Conservation (phyloP, 2,329 filamentous ascomycete species). For the Orbilia blumenaviensis region DNA sequence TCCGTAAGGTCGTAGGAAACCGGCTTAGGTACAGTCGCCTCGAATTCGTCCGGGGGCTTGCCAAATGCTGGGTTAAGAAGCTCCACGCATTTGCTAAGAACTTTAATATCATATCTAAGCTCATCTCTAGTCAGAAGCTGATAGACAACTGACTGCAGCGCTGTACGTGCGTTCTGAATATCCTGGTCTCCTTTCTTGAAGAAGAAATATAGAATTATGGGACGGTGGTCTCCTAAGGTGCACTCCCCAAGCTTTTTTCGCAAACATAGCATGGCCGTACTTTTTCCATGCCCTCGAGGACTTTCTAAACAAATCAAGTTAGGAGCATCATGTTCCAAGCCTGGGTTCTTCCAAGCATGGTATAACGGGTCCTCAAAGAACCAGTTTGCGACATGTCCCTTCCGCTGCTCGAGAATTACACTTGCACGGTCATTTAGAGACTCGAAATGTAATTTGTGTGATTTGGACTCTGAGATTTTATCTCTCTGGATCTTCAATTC, state of each 20-base stretch:
- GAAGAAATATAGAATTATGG: constrained; percentile 31
- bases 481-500: background rate
- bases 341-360: background rate
- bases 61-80: background rate
- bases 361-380: constrained; percentile 10
- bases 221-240: no score
- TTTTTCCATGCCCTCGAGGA: constrained; percentile 15
- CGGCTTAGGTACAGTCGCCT: background rate
- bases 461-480: background rate
- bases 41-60: background rate
- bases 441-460: background rate
- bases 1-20: background rate
- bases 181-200: constrained; percentile 40
- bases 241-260: background rate
- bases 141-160: constrained; percentile 11
- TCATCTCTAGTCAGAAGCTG: constrained; percentile 14
- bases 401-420: constrained; percentile 5
- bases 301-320: constrained; percentile 1
- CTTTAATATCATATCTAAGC: background rate
- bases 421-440: constrained; percentile 11
- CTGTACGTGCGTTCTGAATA: constrained; percentile 5
- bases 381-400: constrained; percentile 18
- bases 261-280: background rate
- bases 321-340: background rate
- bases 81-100: background rate